Evolutionary conservation across 1,284 basidiomycete genomes (phyloP).

Genomic region (Prillingera fragicola): DNA sequence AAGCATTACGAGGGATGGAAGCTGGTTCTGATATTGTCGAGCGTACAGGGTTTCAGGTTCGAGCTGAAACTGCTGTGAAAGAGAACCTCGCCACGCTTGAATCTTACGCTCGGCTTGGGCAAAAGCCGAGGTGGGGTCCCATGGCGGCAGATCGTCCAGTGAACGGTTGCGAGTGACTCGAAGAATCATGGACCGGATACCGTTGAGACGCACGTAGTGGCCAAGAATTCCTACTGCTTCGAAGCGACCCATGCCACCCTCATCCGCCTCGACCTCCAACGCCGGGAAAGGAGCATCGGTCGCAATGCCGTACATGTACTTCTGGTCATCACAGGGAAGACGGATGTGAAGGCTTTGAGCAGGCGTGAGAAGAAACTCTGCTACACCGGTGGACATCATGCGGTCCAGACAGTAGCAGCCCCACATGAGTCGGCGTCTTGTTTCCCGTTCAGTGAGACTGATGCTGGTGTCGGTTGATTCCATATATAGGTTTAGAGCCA

Average conservation of each 20-base stretch:
- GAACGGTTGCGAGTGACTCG: slow-evolving; percentile 10
- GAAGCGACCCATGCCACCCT: neutral
- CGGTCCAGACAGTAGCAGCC: slow-evolving; percentile 23
- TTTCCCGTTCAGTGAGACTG: slow-evolving; percentile 16
- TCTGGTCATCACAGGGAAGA: slow-evolving; percentile 16
- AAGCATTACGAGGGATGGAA: slow-evolving; percentile 19
- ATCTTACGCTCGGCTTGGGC: slow-evolving; percentile 10
- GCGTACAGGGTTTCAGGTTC: slow-evolving; percentile 18
- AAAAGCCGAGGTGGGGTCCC: slow-evolving; percentile 11
- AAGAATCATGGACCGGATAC: slow-evolving; percentile 13
- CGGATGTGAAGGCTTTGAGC: slow-evolving; percentile 4
- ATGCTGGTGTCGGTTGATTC: slow-evolving; percentile 10
- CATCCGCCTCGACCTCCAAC: slow-evolving; percentile 5
- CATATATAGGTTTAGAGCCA: slow-evolving; percentile 15
- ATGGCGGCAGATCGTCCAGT: slow-evolving; percentile 13
- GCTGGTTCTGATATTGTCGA: slow-evolving; percentile 17
- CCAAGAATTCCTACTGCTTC: slow-evolving; percentile 17
- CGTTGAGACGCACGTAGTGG: slow-evolving; percentile 14
- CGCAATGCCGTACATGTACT: slow-evolving; percentile 8
- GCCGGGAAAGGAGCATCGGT: slow-evolving; percentile 8
- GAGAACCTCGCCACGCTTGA: slow-evolving; percentile 9
- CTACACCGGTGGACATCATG: slow-evolving; percentile 22
- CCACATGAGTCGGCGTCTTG: slow-evolving; percentile 21
- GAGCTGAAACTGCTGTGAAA: slow-evolving; percentile 16
- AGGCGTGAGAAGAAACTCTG: slow-evolving; percentile 11